phyloP scores from a whole-genome alignment of 2,329 filamentous ascomycete species.

The Rhynchosporium agropyri region DNA sequence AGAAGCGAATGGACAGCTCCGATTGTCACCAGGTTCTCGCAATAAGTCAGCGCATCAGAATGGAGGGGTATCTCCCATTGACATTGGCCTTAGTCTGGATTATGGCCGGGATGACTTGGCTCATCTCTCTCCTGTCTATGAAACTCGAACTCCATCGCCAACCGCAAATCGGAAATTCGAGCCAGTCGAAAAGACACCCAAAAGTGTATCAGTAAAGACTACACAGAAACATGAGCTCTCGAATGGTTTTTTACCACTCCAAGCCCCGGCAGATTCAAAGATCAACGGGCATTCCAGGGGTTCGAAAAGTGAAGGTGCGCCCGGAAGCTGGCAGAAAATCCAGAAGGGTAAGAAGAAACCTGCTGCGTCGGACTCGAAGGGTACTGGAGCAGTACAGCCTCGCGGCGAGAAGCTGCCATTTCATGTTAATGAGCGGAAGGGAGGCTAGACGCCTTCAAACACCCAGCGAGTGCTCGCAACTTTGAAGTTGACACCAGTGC shows the following conservation, averaged over 20 bases:
- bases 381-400: conserved; percentile 46
- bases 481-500: background rate
- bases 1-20: conserved; percentile 32
- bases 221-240: conserved; percentile 39
- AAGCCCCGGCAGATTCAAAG: conserved; percentile 37
- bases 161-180: conserved; percentile 60
- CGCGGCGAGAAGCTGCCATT: conserved; percentile 59
- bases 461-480: background rate
- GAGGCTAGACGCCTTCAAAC: conserved; percentile 49
- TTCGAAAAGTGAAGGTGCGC: conserved; percentile 56
- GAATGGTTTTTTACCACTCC: conserved; percentile 43
- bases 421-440: conserved; percentile 63
- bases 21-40: conserved; percentile 38
- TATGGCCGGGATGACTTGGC: conserved; percentile 38
- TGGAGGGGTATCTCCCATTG: conserved; percentile 40
- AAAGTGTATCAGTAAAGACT: background rate
- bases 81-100: conserved; percentile 37
- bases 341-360: conserved; percentile 56
- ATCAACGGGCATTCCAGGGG: conserved; percentile 57
- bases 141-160: conserved; percentile 72
- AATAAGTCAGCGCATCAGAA: conserved; percentile 37
- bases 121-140: conserved; percentile 73
- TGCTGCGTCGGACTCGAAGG: conserved; percentile 49
- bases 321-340: conserved; percentile 60
- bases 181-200: conserved; percentile 24